These are phyloP conservation scores for Casuarina equisetifolia DNA, from an alignment of 306 rosid genomes.

Conservation along the genomic window DNA sequence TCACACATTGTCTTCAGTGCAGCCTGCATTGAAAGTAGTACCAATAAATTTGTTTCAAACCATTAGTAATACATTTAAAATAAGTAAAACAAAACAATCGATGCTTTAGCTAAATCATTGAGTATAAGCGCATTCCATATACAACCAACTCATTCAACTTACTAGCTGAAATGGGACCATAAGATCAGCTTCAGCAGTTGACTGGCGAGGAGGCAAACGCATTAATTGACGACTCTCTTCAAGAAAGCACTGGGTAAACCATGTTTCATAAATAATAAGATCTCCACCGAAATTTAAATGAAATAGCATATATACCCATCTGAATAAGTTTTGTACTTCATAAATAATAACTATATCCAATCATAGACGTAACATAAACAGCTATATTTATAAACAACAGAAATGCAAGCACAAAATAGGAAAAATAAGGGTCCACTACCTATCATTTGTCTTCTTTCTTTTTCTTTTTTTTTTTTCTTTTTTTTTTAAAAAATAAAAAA, in stretches of 20 bases:
- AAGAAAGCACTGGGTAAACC: conserved; percentile 72
- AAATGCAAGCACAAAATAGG: background rate
- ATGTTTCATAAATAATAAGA: conserved; percentile 9
- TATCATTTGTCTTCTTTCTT: background rate
- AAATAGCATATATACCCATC: conserved; percentile 21
- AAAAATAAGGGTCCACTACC: background rate
- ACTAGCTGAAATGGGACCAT: conserved; percentile 97
- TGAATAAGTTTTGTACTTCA: background rate
- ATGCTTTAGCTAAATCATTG: conserved; percentile 21
- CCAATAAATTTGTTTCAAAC: conserved; percentile 23
- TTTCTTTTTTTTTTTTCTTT: too few relatives aligned
- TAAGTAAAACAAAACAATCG: conserved; percentile 20
- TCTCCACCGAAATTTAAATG: conserved; percentile 17
- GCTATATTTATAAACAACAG: background rate
- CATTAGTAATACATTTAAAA: conserved; percentile 7
- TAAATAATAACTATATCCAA: background rate
- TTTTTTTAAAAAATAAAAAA: too few relatives aligned
- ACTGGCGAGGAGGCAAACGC: conserved; percentile 95
- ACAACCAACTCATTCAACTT: conserved; percentile 28
- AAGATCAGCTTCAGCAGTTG: conserved; percentile 99
- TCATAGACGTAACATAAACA: background rate
- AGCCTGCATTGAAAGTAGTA: conserved; percentile 62
- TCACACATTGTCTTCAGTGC: conserved; percentile 88
- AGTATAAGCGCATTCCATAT: conserved; percentile 14
- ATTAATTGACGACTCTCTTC: conserved; percentile 94